Conservation (phyloP, 2,329 filamentous ascomycete species). For the Chalara sp. region DNA sequence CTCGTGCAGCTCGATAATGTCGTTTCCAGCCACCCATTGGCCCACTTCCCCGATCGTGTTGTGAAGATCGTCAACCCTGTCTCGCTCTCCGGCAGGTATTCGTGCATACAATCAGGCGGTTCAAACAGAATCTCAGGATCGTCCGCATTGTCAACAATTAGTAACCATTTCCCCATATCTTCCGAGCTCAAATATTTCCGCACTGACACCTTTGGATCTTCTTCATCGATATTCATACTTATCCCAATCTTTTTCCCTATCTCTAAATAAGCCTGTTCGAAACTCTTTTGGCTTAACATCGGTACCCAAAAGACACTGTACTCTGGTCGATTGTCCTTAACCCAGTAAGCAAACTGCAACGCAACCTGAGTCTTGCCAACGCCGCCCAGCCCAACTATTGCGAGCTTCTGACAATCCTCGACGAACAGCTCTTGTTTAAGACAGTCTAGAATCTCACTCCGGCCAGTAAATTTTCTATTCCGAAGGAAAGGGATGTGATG, state of each 20-base stretch:
- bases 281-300: constrained; percentile 29
- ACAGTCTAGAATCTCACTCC: too few species aligned
- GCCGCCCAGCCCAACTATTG: constrained; percentile 31
- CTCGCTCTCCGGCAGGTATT: constrained; percentile 10
- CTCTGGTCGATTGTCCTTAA: constrained; percentile 26
- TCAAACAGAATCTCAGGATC: too few species aligned
- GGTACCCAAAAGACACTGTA: constrained; percentile 37
- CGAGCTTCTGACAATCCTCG: constrained; percentile 4
- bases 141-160: constrained; percentile 35
- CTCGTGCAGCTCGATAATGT: constrained; percentile 23
- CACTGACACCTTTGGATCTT: constrained; percentile 7
- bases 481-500: too few species aligned
- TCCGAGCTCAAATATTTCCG: background rate
- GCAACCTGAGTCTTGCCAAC: constrained; percentile 35
- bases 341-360: constrained; percentile 29
- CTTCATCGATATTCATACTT: background rate
- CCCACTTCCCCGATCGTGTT: constrained; percentile 29
- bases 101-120: constrained; percentile 8
- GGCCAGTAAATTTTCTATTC: too few species aligned
- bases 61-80: constrained; percentile 31
- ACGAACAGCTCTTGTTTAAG: background rate
- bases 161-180: constrained; percentile 28
- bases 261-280: constrained; percentile 17
- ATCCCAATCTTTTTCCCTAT: constrained; percentile 26
- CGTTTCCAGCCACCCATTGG: constrained; percentile 17